Conservation (phyloP, 2,329 filamentous ascomycete genomes). For the Rosellinia necatrix region DNA sequence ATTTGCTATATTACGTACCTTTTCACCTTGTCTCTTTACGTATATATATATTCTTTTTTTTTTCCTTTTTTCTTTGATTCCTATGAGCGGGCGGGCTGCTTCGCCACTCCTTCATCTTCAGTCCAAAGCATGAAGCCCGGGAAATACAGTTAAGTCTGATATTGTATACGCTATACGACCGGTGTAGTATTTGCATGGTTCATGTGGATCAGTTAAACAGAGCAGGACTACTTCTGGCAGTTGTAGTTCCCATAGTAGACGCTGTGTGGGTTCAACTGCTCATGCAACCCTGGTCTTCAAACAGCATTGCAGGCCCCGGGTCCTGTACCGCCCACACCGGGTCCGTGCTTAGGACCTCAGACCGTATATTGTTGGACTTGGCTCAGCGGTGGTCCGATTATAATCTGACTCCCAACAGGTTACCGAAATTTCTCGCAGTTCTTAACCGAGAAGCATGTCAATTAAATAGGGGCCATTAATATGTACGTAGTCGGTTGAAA, state of each 20-base stretch:
- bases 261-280: neutral
- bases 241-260: neutral
- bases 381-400: conserved; percentile 6
- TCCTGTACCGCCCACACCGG: conserved; percentile 4
- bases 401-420: neutral
- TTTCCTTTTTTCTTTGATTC: neutral
- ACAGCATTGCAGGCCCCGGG: neutral
- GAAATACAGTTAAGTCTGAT: neutral
- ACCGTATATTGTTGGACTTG: conserved; percentile 2
- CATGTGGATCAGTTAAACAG: neutral
- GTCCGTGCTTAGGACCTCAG: conserved; percentile 3
- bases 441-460: conserved; percentile 10
- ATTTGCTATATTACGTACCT: too few species aligned
- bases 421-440: neutral
- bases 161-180: neutral
- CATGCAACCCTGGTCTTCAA: conserved; percentile 1
- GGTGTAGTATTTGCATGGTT: neutral
- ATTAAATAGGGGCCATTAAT: neutral
- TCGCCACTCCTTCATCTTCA: neutral
- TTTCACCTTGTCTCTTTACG: too few species aligned
- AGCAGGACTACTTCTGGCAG: neutral
- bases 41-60: neutral
- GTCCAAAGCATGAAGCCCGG: neutral
- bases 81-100: neutral
- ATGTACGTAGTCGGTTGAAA: conserved; percentile 5